These are phyloP conservation scores for Aurifilum marmelostoma DNA, from an alignment of 2,329 filamentous ascomycete genomes.

Conservation along the genomic window DNA sequence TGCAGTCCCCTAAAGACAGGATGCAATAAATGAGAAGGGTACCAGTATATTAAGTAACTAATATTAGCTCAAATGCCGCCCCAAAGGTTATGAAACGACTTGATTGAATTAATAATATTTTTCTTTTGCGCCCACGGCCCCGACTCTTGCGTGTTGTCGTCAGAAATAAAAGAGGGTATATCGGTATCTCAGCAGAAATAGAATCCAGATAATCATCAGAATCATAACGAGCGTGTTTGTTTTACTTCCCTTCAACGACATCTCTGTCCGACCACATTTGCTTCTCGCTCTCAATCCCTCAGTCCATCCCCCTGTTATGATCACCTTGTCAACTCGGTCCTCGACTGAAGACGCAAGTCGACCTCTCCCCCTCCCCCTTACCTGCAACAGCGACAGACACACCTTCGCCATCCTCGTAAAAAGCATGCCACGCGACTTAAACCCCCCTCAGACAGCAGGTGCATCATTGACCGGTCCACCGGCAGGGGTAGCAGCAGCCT, in stretches of 20 bases:
- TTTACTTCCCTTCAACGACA: neutral
- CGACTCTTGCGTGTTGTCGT: neutral
- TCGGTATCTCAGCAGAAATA: conserved; percentile 6
- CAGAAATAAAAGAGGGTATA: conserved; percentile 15
- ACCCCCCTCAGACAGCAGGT: conserved; percentile 4
- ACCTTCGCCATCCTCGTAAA: neutral
- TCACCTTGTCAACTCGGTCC: neutral
- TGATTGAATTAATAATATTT: neutral
- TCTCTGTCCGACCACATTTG: neutral
- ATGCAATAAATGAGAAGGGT: neutral
- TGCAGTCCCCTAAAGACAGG: neutral
- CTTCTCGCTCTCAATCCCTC: no score
- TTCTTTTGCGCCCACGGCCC: neutral
- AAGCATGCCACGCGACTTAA: neutral
- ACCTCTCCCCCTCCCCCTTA: neutral
- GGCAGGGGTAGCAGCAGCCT: conserved; percentile 31
- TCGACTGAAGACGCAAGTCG: neutral
- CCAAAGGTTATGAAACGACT: neutral
- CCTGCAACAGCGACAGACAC: no score
- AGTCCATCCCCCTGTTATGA: neutral
- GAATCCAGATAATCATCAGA: neutral
- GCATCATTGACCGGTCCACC: conserved; percentile 26
- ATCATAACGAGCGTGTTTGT: neutral
- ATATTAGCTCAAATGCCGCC: neutral
- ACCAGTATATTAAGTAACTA: neutral